These are phyloP conservation scores for Arabidopsis thaliana DNA, from an alignment of 345 rosid genomes.

Conservation along the genomic window DNA sequence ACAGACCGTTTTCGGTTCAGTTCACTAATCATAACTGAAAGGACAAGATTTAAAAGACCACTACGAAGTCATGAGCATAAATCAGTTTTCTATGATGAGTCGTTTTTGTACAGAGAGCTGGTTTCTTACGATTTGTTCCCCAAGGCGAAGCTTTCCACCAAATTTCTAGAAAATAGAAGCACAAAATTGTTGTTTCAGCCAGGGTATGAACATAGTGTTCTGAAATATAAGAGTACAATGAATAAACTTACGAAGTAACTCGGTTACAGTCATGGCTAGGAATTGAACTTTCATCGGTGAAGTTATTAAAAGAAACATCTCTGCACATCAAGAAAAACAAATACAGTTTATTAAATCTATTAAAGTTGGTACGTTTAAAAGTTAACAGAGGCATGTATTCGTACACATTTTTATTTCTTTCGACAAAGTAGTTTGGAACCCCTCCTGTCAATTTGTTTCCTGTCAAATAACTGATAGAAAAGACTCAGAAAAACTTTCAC, in stretches of 20 bases:
- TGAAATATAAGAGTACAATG: slow-evolving; percentile 17
- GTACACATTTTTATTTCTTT: slow-evolving; percentile 73
- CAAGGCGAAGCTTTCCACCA: slow-evolving; percentile 73
- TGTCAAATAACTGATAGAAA: slow-evolving; percentile 65
- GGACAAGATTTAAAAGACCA: background rate
- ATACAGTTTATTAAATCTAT: background rate
- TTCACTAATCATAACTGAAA: background rate
- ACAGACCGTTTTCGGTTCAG: slow-evolving; percentile 14
- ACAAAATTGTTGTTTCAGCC: slow-evolving; percentile 24
- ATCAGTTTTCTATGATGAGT: background rate
- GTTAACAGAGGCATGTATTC: slow-evolving; percentile 32
- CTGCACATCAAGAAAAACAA: slow-evolving; percentile 53
- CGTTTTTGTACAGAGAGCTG: slow-evolving; percentile 16
- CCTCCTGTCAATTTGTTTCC: slow-evolving; percentile 72
- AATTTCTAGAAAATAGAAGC: slow-evolving; percentile 57
- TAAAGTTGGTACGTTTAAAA: slow-evolving; percentile 2
- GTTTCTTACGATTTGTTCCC: slow-evolving; percentile 63
- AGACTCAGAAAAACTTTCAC: slow-evolving; percentile 13
- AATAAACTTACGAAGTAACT: slow-evolving; percentile 68
- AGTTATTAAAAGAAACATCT: slow-evolving; percentile 80
- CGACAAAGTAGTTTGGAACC: slow-evolving; percentile 61
- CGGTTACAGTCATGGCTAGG: slow-evolving; percentile 53
- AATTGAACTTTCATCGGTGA: slow-evolving; percentile 67
- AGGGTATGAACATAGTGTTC: slow-evolving; percentile 18
- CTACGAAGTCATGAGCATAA: background rate